phyloP scores from a whole-genome alignment of 1,284 basidiomycete species.

The Violaceomyces palustris region DNA sequence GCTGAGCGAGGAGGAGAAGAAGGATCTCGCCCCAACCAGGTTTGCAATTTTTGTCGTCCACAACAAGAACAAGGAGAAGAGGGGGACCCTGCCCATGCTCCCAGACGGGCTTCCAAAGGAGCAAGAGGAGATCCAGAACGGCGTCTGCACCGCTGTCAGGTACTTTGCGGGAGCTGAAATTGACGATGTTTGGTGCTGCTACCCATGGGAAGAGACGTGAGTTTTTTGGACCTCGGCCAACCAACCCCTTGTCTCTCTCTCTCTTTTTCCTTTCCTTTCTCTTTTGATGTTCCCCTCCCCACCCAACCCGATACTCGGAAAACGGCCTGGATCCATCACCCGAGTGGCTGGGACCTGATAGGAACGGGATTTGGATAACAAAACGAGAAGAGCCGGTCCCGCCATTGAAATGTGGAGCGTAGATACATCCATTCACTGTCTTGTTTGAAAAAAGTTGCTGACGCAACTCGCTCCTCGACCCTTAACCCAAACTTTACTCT shows the following conservation, averaged over 20 bases:
- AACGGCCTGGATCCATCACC: too few species aligned
- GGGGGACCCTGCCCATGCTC: slow-evolving; percentile 45
- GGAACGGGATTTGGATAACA: too few species aligned
- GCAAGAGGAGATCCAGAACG: slow-evolving; percentile 35
- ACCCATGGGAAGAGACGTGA: slow-evolving; percentile 50
- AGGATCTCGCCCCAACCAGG: slow-evolving; percentile 42
- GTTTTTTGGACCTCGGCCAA: slow-evolving; percentile 3
- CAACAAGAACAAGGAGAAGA: slow-evolving; percentile 49
- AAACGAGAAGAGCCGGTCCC: too few species aligned
- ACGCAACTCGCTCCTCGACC: too few species aligned
- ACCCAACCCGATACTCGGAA: too few species aligned
- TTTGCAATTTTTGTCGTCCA: slow-evolving; percentile 52
- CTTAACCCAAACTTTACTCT: too few species aligned
- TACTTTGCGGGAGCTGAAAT: slow-evolving; percentile 50
- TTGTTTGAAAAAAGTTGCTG: too few species aligned
- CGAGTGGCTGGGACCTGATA: too few species aligned
- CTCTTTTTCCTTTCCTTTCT: too few species aligned
- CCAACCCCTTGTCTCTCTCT: background rate
- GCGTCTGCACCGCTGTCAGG: slow-evolving; percentile 43
- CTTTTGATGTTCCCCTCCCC: too few species aligned
- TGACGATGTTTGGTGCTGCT: slow-evolving; percentile 50
- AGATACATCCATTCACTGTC: too few species aligned
- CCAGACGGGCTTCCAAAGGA: slow-evolving; percentile 22
- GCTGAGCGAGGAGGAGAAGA: slow-evolving; percentile 35
- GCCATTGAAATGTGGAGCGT: too few species aligned